Evolutionary conservation across 176 grass and related monocot species (phyloP), one percentile per base, ranked within the genome.

Genomic region (Carex cristatella): DNA sequence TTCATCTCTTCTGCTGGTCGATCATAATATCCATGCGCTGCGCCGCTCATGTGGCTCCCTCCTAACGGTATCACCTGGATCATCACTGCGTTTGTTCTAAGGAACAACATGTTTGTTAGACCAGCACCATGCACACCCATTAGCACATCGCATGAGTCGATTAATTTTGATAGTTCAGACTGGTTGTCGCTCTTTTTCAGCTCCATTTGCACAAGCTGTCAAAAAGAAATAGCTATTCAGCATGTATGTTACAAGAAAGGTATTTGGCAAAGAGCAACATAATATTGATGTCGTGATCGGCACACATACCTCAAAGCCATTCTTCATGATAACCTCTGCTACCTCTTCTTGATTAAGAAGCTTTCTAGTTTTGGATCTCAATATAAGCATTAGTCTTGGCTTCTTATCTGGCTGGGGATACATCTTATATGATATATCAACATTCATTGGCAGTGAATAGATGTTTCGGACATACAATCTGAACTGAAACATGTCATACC

Each of bases 121-220:
- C 88, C 93, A 1, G 90, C 93, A 81, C 93, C 93, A 75, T 94
- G 93, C 69, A 88, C 93, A 11, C 93, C 93, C 90, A 94, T 92
- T 7, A 94, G 81, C 86, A 89, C 90, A 51, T 94, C 93, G 44
- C 90, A 93, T n/a, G 93, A 88, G 85, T 95, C 89, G 12, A 95
- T 87, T 10, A 15, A 1, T 42, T 59, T 58, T 3, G 89, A 61
- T 13, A 93, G 69, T 65, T 85, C 81, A 32, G 87, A 69, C 3
- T 90, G 7, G 49, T 85, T 8, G 12, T 84, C 69, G 15, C 82
- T 85, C 1, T 78, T 79, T 0, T 80, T 81, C 15, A 84, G 86
- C 61, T 93, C 91, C 0, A 88, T 9, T 0, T 38, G 66, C 66
- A 69, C 66, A 16, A 69, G 13, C 40, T 73, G 40, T 49, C 16